These are phyloP conservation scores for Pleurotus tuoliensis DNA, from an alignment of 768 basidiomycete species.

Conservation along the genomic window DNA sequence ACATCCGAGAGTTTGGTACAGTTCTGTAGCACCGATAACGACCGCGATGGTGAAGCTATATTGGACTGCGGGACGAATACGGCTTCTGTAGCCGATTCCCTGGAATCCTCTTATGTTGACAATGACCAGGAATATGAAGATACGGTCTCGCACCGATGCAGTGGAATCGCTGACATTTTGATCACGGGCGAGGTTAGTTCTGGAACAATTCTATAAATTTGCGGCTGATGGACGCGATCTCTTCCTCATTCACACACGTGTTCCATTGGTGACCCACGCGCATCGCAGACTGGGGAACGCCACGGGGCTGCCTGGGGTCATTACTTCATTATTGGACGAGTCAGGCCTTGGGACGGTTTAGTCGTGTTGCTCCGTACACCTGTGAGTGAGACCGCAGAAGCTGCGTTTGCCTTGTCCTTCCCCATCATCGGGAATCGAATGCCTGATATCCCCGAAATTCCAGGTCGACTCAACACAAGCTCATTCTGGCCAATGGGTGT, in stretches of 20 bases:
- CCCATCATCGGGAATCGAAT: neutral
- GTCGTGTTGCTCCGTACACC: conserved; percentile 41
- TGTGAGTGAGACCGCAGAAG: conserved; percentile 25
- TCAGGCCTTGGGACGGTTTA: conserved; percentile 49
- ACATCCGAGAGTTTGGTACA: conserved; percentile 26
- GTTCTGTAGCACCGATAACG: conserved; percentile 26
- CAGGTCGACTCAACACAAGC: conserved; percentile 29
- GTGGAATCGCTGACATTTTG: conserved; percentile 47
- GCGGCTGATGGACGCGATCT: neutral
- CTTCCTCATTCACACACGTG: neutral
- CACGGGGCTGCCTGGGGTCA: conserved; percentile 50
- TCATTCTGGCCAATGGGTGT: conserved; percentile 41
- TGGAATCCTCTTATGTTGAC: conserved; percentile 18
- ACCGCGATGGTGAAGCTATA: conserved; percentile 30
- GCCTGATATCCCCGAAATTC: conserved; percentile 1
- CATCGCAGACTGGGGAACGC: conserved; percentile 34
- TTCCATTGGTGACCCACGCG: neutral
- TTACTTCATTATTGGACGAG: conserved; percentile 40
- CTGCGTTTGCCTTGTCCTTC: neutral
- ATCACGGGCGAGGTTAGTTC: conserved; percentile 44
- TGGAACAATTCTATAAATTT: neutral
- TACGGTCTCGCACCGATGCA: conserved; percentile 28
- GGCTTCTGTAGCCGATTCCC: neutral
- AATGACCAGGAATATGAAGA: conserved; percentile 39
- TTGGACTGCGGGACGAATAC: conserved; percentile 13